phyloP scores from a whole-genome alignment of 176 grass and related monocot genomes.

The Phoenix dactylifera region DNA sequence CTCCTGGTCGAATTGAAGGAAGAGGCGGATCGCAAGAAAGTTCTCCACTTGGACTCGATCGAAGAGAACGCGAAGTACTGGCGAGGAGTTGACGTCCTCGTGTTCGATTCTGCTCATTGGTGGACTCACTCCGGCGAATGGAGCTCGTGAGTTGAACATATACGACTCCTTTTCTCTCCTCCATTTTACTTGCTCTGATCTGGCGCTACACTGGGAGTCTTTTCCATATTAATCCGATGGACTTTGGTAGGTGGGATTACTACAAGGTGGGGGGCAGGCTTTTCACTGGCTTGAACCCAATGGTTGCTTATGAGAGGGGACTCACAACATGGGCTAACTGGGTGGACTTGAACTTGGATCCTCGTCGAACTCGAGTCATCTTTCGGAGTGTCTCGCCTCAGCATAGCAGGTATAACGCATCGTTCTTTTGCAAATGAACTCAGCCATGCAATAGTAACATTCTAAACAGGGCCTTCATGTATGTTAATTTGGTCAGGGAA shows the following conservation, averaged over 20 bases:
- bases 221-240: neutral
- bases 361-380: conserved; percentile 24
- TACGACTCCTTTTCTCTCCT: too few relatives aligned
- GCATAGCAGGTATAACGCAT: conserved; percentile 25
- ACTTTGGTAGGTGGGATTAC: conserved; percentile 24
- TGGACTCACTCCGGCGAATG: conserved; percentile 43
- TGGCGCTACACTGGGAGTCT: too few relatives aligned
- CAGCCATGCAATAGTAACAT: too few relatives aligned
- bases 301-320: conserved; percentile 44
- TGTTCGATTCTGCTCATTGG: conserved; percentile 51
- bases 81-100: conserved; percentile 35
- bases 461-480: too few relatives aligned
- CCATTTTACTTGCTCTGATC: too few relatives aligned
- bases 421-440: too few relatives aligned
- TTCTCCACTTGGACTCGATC: conserved; percentile 35
- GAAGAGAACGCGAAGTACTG: conserved; percentile 40
- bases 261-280: conserved; percentile 26
- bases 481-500: conserved; percentile 3
- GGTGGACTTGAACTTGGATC: conserved; percentile 36
- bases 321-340: conserved; percentile 36
- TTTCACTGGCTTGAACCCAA: conserved; percentile 28
- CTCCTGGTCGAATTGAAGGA: conserved; percentile 36
- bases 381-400: conserved; percentile 32
- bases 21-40: conserved; percentile 18
- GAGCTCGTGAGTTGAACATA: conserved; percentile 24